Conservation (phyloP, 2,329 filamentous ascomycete species). For the Pseudogymnoascus sp. region DNA sequence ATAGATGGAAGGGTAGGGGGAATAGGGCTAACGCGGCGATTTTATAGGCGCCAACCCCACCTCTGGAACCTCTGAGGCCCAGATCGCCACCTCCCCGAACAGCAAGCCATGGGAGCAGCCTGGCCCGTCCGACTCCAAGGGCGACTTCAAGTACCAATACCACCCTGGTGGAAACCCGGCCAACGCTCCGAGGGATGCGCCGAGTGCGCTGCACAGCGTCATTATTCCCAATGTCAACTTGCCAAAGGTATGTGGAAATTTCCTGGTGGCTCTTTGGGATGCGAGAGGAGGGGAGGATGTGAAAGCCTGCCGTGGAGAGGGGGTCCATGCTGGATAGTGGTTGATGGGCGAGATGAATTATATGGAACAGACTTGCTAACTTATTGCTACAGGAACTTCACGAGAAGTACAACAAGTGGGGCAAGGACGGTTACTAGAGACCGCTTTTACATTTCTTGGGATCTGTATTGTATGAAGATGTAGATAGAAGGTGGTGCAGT, state of each 20-base stretch:
- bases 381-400: constrained; percentile 62
- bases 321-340: neutral
- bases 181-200: constrained; percentile 75
- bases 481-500: constrained; percentile 3
- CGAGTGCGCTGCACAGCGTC: constrained; percentile 90
- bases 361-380: neutral
- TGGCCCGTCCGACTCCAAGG: constrained; percentile 53
- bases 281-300: neutral
- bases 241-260: constrained; percentile 61
- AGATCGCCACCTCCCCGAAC: constrained; percentile 64
- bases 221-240: constrained; percentile 90
- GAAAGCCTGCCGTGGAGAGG: neutral
- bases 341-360: neutral
- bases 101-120: constrained; percentile 85
- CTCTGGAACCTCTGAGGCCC: constrained; percentile 70
- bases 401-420: constrained; percentile 99
- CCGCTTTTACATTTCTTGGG: neutral
- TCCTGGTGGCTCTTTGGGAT: neutral
- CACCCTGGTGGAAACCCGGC: constrained; percentile 68
- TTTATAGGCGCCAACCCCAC: constrained; percentile 73
- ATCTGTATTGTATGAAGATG: constrained; percentile 5
- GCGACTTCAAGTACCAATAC: constrained; percentile 54
- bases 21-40: neutral
- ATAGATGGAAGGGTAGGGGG: too few relatives aligned
- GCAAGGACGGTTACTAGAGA: constrained; percentile 74